Evolutionary conservation across 805 yeast species (phyloP), one percentile per base, ranked within the genome.

Genomic region (Saturnispora saitoi): DNA sequence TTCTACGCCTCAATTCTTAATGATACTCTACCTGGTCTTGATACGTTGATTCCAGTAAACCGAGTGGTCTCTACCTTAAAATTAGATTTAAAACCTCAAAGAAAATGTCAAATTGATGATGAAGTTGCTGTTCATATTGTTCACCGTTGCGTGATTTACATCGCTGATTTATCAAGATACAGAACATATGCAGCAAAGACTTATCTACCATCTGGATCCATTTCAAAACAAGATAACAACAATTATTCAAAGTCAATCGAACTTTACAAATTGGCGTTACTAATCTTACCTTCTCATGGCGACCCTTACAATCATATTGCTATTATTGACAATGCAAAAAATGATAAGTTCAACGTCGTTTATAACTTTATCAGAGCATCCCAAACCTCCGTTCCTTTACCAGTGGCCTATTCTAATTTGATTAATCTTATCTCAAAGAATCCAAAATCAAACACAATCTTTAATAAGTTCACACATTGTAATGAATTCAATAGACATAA

Each of bases 251-350:
- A 71, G 55, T 67, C 79, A 2, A 54, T 70, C n/a, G 69, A 69
- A 42, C 66, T 70, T 47, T 78, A 80, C 56, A 70, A 75, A 43
- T 61, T 70, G 41, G 80, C 87, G 17, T 73, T 78, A 30, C 58
- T 76, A 26, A 63, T 83, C 17, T 61, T 82, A 26, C 90, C 91
- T 1, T 77, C 86, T 0, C 69, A 81, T 49, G 85, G 85, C 47
- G 89, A 82, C 56, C 82, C 79, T 28, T 76, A 76, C 55, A 78
- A 78, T 54, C 81, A 78, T 54, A 70, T 77, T 43, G 86, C 82
- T 3, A 73, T 81, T 32, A 66, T 73, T 37, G 72, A 75, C 50
- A 76, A 77, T 68, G 67, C 74, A 45, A 68, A 69, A 43, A 75
- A 71, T 48, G 76, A 74, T 51, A 71, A 70, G 46, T 71, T 67